A percentile compares a stretch with the other conserved stretches of the same genome.
These are phyloP conservation scores for Neurospora hispaniola DNA, from an alignment of 495 filamentous ascomycete genomes.

Conservation along the genomic window DNA sequence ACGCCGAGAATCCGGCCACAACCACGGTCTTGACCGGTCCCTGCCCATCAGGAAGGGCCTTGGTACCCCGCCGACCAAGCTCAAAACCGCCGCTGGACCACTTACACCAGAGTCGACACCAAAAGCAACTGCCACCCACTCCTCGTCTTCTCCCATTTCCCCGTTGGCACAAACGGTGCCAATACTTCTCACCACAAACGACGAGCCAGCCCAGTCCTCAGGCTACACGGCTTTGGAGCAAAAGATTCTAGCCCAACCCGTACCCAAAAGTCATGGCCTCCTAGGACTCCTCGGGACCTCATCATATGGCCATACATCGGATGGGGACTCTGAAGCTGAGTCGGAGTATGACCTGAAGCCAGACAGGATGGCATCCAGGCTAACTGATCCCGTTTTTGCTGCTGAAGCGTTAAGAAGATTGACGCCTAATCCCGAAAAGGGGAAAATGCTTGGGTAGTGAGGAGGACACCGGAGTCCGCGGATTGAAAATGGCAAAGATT, in stretches of 20 bases:
- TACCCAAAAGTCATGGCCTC: conserved; percentile 2
- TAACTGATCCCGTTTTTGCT: conserved; percentile 42
- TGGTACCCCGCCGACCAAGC: conserved; percentile 15
- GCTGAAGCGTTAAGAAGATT: conserved; percentile 13
- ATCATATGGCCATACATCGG: neutral
- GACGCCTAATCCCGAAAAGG: conserved; percentile 33
- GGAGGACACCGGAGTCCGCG: neutral
- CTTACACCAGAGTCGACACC: neutral
- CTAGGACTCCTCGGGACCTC: neutral
- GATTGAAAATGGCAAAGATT: neutral
- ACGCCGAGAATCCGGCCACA: conserved; percentile 33
- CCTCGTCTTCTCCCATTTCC: neutral
- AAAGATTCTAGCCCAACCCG: neutral
- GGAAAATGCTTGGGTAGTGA: conserved; percentile 4
- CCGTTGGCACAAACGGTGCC: neutral
- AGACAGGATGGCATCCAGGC: conserved; percentile 58
- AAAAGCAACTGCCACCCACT: neutral
- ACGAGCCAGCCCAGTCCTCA: neutral
- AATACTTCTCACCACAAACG: neutral
- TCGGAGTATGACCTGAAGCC: conserved; percentile 42
- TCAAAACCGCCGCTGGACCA: neutral
- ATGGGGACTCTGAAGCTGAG: neutral
- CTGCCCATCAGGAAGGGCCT: conserved; percentile 40
- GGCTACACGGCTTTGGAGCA: neutral
- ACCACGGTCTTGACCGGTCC: conserved; percentile 49